Base-by-base conservation (phyloP, 2,329 filamentous ascomycete genomes). In the Cytospora piceae region DNA sequence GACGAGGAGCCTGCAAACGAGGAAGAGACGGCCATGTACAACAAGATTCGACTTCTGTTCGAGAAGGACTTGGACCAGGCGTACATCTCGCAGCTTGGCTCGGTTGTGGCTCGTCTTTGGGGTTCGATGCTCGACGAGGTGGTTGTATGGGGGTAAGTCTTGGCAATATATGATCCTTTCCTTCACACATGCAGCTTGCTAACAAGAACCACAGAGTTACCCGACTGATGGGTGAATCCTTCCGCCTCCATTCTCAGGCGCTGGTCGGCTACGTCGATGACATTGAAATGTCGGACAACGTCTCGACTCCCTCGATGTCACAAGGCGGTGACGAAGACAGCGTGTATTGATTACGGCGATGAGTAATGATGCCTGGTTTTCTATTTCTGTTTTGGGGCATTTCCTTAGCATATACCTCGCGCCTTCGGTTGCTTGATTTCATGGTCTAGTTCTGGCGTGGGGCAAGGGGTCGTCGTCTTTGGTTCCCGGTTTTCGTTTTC, bases 81-180 rank as follows among this genome's bases (percentile, higher is more conserved):
- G 29, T 92, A 92, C 76, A 90, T 90, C 70, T 85, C 88, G 61
- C 94, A 96, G 76, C 83, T 99, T 71, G 97, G 94, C 82, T 95
- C 94, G n/a, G 93, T 93, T 61, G 94, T 99, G 53, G 94, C 94
- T 69, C 89, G 92, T 73, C 87, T 98, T 55, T 99, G 95, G 95
- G 95, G 94, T 73, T 94, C 93, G 70, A 97, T 98, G 90, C 89
- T 98, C 70, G 95, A 98, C 76, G 95, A 97, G 80, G 95, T 98
- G 69, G 94, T 98, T 72, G 95, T 99, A 68, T 98, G 95, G 95
- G 95, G 95, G 93, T 97, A 90, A 87, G 93, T 91, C 2, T 5
- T 24, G n/a, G 5, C 9, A n/a, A 22, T 52, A 37, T 39, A 8
- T 5, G 15, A 54, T 27, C 27, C 22, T 42, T 22, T 20, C 22